phyloP scores from a whole-genome alignment of 306 rosid genomes.

The Cucurbita ficifolia region DNA sequence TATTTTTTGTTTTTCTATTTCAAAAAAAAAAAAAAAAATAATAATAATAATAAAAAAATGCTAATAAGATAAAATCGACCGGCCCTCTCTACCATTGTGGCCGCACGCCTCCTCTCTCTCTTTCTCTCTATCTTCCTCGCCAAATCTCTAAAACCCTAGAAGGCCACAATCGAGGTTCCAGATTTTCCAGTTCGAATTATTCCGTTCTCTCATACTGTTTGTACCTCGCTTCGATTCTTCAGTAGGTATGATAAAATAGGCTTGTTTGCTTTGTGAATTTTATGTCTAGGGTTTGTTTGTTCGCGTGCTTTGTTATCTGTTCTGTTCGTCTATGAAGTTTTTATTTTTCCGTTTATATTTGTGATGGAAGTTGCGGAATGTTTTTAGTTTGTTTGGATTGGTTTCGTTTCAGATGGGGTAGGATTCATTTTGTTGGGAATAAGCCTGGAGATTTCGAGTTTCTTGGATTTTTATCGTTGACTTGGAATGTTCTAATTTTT shows the following conservation, averaged over 20 bases:
- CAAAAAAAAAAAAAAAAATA: neutral
- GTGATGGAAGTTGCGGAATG: neutral
- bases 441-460: neutral
- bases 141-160: slow-evolving; percentile 36
- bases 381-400: neutral
- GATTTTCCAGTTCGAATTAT: neutral
- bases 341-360: no score
- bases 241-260: slow-evolving; percentile 10
- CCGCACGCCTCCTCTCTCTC: neutral
- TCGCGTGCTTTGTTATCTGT: neutral
- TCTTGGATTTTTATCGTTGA: neutral
- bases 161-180: neutral
- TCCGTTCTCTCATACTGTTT: neutral
- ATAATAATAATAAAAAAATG: neutral
- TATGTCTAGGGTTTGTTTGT: neutral
- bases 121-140: neutral
- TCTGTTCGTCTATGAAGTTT: neutral
- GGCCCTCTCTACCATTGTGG: neutral
- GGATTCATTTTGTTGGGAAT: neutral
- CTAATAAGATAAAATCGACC: slow-evolving; percentile 1
- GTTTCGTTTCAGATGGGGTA: neutral
- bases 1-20: neutral
- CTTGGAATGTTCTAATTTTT: neutral
- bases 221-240: slow-evolving; percentile 5
- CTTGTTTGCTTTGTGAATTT: neutral